These are phyloP conservation scores for Westerdykella ornata DNA, from an alignment of 2,329 filamentous ascomycete species.

Conservation along the genomic window DNA sequence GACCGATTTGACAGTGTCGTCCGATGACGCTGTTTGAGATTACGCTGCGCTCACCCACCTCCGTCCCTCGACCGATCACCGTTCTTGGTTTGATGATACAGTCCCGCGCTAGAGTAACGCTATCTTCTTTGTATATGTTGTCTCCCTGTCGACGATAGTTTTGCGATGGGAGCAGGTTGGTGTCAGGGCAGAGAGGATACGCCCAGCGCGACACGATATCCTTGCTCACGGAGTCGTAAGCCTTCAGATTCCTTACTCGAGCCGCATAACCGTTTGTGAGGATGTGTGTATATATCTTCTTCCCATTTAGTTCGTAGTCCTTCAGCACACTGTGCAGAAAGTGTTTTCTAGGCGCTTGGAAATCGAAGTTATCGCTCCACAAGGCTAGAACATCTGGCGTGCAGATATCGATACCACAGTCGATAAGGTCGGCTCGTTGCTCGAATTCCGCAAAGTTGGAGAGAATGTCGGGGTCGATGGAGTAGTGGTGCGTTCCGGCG, in stretches of 20 bases:
- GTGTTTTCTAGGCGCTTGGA: constrained; percentile 79
- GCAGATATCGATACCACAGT: constrained; percentile 94
- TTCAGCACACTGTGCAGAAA: constrained; percentile 90
- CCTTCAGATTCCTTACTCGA: constrained; percentile 74
- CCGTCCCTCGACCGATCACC: constrained; percentile 69
- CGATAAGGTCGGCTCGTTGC: constrained; percentile 78
- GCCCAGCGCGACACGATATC: constrained; percentile 85
- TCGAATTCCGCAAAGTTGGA: constrained; percentile 69
- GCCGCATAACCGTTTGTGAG: constrained; percentile 78
- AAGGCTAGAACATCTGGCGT: constrained; percentile 90
- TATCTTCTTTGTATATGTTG: constrained; percentile 70
- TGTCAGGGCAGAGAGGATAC: constrained; percentile 83
- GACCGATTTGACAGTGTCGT: constrained; percentile 76
- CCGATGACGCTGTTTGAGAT: constrained; percentile 77
- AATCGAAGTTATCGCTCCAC: constrained; percentile 98
- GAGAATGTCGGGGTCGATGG: constrained; percentile 73
- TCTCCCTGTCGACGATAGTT: constrained; percentile 65
- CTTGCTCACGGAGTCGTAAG: constrained; percentile 82
- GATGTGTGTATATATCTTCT: constrained; percentile 90
- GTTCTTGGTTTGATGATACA: constrained; percentile 62
- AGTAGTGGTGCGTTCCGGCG: constrained; percentile 58
- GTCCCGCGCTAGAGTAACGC: constrained; percentile 66
- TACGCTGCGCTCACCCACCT: constrained; percentile 63
- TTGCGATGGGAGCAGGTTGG: constrained; percentile 72
- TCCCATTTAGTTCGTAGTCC: constrained; percentile 94